Evolutionary conservation across 345 rosid genomes (phyloP).

Genomic region (Pistacia vera): DNA sequence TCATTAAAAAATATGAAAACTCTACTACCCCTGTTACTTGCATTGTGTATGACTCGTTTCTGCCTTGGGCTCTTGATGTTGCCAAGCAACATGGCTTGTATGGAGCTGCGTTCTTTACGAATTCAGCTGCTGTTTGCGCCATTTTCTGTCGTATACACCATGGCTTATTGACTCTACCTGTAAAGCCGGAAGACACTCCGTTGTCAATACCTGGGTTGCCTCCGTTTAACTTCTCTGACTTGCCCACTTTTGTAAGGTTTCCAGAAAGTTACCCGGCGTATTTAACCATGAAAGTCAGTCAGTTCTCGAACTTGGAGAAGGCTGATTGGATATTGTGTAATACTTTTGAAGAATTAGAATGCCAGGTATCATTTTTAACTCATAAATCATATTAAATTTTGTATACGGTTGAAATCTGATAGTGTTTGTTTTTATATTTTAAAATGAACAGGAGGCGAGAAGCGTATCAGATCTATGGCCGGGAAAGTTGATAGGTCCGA

Average conservation of each 20-base stretch:
- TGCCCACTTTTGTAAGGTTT: conserved; percentile 53
- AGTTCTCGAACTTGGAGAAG: conserved; percentile 50
- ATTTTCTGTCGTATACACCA: conserved; percentile 42
- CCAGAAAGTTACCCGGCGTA: conserved; percentile 53
- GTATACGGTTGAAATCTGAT: no score
- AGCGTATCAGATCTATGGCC: conserved; percentile 49
- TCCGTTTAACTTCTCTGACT: conserved; percentile 44
- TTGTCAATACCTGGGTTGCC: conserved; percentile 53
- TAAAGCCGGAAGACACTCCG: conserved; percentile 36
- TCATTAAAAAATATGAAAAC: conserved; percentile 39
- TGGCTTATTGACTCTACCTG: conserved; percentile 47
- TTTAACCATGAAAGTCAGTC: conserved; percentile 54
- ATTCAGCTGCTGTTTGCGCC: conserved; percentile 49
- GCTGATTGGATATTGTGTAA: conserved; percentile 70
- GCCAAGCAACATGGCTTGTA: conserved; percentile 52
- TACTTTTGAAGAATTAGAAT: conserved; percentile 57
- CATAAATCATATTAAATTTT: neutral
- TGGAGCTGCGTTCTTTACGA: conserved; percentile 76
- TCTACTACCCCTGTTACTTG: conserved; percentile 43
- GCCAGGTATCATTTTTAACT: conserved; percentile 33
- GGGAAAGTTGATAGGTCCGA: conserved; percentile 70
- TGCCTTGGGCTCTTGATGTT: conserved; percentile 80
- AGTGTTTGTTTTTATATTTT: neutral
- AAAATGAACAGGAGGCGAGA: conserved; percentile 37
- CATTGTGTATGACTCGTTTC: conserved; percentile 69